Conservation (phyloP, 129 eudicot genomes). For the Tagetes patula region DNA sequence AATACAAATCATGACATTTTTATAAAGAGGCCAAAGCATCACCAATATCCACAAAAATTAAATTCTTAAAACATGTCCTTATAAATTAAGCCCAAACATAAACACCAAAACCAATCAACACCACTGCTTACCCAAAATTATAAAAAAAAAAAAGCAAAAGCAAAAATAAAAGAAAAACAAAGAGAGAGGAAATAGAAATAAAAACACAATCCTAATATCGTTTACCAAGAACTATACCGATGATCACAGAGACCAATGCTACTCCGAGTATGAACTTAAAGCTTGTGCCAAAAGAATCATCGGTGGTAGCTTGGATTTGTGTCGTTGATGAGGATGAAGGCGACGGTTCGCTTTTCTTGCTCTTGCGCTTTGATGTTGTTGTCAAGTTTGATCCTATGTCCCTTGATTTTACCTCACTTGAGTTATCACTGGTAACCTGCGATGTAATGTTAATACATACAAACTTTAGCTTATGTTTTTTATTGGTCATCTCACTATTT, state of each 20-base stretch:
- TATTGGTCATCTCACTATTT: not conserved
- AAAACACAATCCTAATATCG: slow-evolving; percentile 47
- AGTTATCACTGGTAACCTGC: slow-evolving; percentile 10
- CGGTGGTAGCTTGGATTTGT: slow-evolving; percentile 35
- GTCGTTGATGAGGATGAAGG: slow-evolving; percentile 47
- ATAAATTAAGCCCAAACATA: slow-evolving; percentile 27
- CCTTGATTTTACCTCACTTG: slow-evolving; percentile 43
- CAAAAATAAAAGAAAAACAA: slow-evolving; percentile 9
- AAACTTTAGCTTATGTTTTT: not conserved
- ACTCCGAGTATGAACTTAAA: slow-evolving; percentile 71
- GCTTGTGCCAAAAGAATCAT: slow-evolving; percentile 50
- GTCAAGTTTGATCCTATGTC: slow-evolving; percentile 53
- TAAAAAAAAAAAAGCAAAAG: not conserved
- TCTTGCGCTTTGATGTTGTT: slow-evolving; percentile 63
- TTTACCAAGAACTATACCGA: slow-evolving; percentile 86
- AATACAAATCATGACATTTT: slow-evolving; percentile 26
- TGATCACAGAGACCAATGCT: slow-evolving; percentile 69
- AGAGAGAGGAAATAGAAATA: slow-evolving; percentile 7
- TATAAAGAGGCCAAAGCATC: slow-evolving; percentile 19
- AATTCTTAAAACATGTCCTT: slow-evolving; percentile 24
- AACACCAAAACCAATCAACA: slow-evolving; percentile 31
- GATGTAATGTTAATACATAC: slow-evolving; percentile 8
- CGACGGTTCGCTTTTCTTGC: slow-evolving; percentile 65
- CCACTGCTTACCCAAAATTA: slow-evolving; percentile 18
- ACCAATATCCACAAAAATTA: slow-evolving; percentile 27